These are phyloP conservation scores for Gigaspora rosea DNA, from an alignment of 192 early-diverging fungal genomes.

Conservation along the genomic window DNA sequence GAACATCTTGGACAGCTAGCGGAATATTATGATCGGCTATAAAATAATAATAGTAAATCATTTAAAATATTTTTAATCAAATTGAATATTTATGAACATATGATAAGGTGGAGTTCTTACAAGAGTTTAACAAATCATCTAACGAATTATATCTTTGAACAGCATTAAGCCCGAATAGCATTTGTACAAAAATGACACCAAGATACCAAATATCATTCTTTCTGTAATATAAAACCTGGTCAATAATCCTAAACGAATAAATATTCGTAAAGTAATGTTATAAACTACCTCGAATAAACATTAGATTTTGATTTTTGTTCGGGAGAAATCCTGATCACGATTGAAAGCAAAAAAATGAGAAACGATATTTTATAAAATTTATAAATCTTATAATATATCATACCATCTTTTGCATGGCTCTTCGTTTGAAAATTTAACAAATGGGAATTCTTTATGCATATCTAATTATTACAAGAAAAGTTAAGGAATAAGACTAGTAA, in stretches of 20 bases:
- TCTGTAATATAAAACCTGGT: slow-evolving; percentile 32
- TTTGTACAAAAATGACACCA: slow-evolving; percentile 67
- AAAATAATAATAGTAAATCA: slow-evolving; percentile 12
- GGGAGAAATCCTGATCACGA: slow-evolving; percentile 50
- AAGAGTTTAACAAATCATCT: slow-evolving; percentile 49
- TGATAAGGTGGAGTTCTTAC: slow-evolving; percentile 1
- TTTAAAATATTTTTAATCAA: background rate
- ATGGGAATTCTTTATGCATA: slow-evolving; percentile 38
- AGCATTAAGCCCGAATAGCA: slow-evolving; percentile 67
- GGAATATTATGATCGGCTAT: slow-evolving; percentile 53
- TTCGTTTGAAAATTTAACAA: slow-evolving; percentile 31
- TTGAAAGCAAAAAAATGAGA: background rate
- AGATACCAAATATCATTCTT: slow-evolving; percentile 80
- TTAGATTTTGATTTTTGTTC: slow-evolving; percentile 64
- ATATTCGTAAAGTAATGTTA: background rate
- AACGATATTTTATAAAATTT: background rate
- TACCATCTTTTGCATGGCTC: slow-evolving; percentile 36
- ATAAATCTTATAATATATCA: background rate
- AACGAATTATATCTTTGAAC: slow-evolving; percentile 54
- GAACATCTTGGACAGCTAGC: slow-evolving; percentile 46
- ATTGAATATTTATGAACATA: background rate
- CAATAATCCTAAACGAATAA: background rate
- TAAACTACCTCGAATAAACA: slow-evolving; percentile 47
- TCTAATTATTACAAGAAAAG: slow-evolving; percentile 27
- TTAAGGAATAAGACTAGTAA: background rate